Percentiles rank a stretch among this genome's conserved stretches.
Conservation (phyloP, 139 green algal species). For the Axilococcus clingmanii region DNA sequence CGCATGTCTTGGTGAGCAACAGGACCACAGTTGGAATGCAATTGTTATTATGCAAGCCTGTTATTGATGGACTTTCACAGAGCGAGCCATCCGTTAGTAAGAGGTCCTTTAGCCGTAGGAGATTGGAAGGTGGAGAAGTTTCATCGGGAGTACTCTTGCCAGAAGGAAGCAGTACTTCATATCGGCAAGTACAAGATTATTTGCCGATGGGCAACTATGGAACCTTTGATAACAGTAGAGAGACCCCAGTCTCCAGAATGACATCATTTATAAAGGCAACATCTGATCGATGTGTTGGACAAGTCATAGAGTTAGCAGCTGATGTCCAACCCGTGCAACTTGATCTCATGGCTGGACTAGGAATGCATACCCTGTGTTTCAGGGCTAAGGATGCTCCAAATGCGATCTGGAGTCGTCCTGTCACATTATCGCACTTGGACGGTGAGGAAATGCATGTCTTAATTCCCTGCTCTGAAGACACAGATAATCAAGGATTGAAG, state of each 20-base stretch:
- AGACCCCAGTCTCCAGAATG: background rate
- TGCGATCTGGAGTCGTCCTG: background rate
- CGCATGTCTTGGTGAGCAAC: slow-evolving; percentile 65
- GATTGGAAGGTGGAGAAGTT: no score
- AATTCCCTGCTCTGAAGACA: background rate
- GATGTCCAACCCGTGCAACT: slow-evolving; percentile 22
- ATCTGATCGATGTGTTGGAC: background rate
- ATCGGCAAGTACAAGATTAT: no score
- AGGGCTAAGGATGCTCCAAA: background rate
- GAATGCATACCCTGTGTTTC: slow-evolving; percentile 5
- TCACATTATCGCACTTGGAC: background rate
- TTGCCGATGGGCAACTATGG: no score
- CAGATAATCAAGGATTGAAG: background rate
- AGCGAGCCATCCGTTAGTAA: no score
- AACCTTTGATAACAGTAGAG: background rate
- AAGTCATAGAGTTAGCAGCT: slow-evolving; percentile 18
- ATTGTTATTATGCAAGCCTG: no score
- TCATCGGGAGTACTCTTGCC: no score
- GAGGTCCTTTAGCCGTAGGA: no score
- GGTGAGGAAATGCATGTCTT: background rate
- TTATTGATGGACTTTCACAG: no score
- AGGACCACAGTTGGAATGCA: no score
- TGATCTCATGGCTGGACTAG: slow-evolving; percentile 7
- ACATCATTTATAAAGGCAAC: background rate
- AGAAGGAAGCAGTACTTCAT: no score